phyloP scores from a whole-genome alignment of 2,329 filamentous ascomycete species.

The Rasamsonia emersonii region DNA sequence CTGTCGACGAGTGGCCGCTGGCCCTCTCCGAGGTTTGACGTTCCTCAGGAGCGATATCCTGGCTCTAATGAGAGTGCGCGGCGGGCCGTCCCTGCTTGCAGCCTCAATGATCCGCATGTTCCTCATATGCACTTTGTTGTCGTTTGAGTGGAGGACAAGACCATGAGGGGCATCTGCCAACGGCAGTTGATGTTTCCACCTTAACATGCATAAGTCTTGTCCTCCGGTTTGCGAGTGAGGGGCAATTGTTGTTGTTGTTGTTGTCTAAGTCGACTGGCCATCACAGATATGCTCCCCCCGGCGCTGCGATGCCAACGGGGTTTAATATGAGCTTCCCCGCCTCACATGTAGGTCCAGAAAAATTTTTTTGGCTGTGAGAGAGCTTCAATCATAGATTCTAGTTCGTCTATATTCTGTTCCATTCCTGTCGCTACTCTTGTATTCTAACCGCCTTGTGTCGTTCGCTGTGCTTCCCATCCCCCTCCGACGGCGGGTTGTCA shows the following conservation, averaged over 20 bases:
- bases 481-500: too few relatives aligned
- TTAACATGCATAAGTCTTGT: slow-evolving; percentile 31
- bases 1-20: not conserved
- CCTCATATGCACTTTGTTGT: slow-evolving; percentile 19
- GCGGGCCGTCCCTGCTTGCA: slow-evolving; percentile 39
- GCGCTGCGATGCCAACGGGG: slow-evolving; percentile 5
- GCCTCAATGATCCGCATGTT: slow-evolving; percentile 36
- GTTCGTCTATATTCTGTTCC: too few relatives aligned
- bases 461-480: too few relatives aligned
- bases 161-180: slow-evolving; percentile 25
- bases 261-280: slow-evolving; percentile 7
- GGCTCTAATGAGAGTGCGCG: slow-evolving; percentile 21
- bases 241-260: slow-evolving; percentile 27
- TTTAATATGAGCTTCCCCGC: slow-evolving; percentile 7
- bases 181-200: slow-evolving; percentile 22
- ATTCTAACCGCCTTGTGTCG: too few relatives aligned
- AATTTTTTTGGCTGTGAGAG: too few relatives aligned
- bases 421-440: too few relatives aligned
- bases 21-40: slow-evolving; percentile 1
- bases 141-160: slow-evolving; percentile 26
- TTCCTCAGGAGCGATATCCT: slow-evolving; percentile 2
- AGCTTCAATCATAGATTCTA: too few relatives aligned
- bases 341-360: too few relatives aligned
- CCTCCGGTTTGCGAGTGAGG: slow-evolving; percentile 29
- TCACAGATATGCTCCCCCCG: slow-evolving; percentile 5